Base-by-base conservation (phyloP, 495 filamentous ascomycete species). In the Aspergillus egyptiacus region DNA sequence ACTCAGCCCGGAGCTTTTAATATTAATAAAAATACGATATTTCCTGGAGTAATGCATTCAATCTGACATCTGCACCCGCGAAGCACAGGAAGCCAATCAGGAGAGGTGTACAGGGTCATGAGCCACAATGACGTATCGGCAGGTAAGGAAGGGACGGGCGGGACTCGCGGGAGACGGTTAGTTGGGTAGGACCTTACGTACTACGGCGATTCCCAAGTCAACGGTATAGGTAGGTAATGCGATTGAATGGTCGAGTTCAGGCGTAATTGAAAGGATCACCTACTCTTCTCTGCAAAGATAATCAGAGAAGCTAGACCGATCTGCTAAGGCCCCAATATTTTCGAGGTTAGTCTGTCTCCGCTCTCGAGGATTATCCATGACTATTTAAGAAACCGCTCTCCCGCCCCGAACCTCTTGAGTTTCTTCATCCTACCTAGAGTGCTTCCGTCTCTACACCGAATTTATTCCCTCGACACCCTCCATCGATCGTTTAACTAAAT, bases 51-150 rank as follows among this genome's bases (percentile, higher is more conserved):
- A n/a, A n/a, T n/a, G n/a, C n/a, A n/a, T n/a, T n/a, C n/a, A n/a
- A n/a, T n/a, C n/a, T n/a, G n/a, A n/a, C n/a, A n/a, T n/a, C n/a
- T 17, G 25, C 18, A 46, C 17, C 43, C 43, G 24, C 30, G 20
- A 10, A 19, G 15, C 17, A 23, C 5, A 20, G 28, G 11, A n/a
- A 9, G 6, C 35, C 50, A 53, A 44, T 43, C 50, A 53, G 31
- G n/a, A 28, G 18, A 9, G 35, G 7, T 6, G 31, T 8, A 27
- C 13, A 45, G 20, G 46, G 37, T 24, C 48, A 43, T 43, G 38
- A 50, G 48, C 48, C 38, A 50, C 39, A 51, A 39, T 27, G 11
- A 33, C 48, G 46, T n/a, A n/a, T n/a, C n/a, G n/a, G n/a, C n/a
- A n/a, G n/a, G n/a, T n/a, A n/a, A n/a, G n/a, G n/a, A n/a, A n/a